Base-by-base conservation (phyloP, 495 filamentous ascomycete genomes). In the Evansstolkia leycettana region DNA sequence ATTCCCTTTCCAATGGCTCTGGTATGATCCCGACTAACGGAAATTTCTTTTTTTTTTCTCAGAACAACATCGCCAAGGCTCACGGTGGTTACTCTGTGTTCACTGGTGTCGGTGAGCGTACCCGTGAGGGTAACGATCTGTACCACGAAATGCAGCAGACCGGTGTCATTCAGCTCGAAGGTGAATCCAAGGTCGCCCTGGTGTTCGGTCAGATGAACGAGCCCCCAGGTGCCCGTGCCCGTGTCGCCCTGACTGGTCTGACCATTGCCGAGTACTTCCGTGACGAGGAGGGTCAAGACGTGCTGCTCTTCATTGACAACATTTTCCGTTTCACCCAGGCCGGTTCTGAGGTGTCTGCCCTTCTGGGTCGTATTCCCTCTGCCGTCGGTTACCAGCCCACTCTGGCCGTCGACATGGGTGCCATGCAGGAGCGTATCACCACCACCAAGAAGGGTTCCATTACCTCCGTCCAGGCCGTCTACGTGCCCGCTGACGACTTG, bases 101-200 rank as follows among this genome's bases (percentile, higher is more conserved):
- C 80, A 93, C 84, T 61, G 90, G 90, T 86, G 90, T 98, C 67
- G 90, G 90, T 56, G 90, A 98, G 82, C 90, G 90, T 74, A 98
- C 90, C 57, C 90, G 90, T 82, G 90, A 98, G 80, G 90, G 90
- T 79, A 98, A 98, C 79, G 90, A 98, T 80, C 70, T 98, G 76
- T 98, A 98, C 82, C 92, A 98, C 74, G 90, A 98, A 82, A 98
- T 98, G 90, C 90, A 98, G 75, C 88, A 98, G 74, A 98, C 90
- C 57, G 78, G 80, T 70, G 90, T 98, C 77, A 98, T 98, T 70
- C 73, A 98, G 66, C 84, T 98, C 43, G 90, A 98, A 45, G 90
- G 90, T 69, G 87, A 94, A 53, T 98, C 90, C 64, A 98, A 98
- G 82, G 90, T 96, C 70, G 84, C 90, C 44, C 76, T 98, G 47